A percentile compares a stretch with the other conserved stretches of the same genome.
phyloP scores from a whole-genome alignment of 2,329 filamentous ascomycete species.

The Diaporthe velutina region DNA sequence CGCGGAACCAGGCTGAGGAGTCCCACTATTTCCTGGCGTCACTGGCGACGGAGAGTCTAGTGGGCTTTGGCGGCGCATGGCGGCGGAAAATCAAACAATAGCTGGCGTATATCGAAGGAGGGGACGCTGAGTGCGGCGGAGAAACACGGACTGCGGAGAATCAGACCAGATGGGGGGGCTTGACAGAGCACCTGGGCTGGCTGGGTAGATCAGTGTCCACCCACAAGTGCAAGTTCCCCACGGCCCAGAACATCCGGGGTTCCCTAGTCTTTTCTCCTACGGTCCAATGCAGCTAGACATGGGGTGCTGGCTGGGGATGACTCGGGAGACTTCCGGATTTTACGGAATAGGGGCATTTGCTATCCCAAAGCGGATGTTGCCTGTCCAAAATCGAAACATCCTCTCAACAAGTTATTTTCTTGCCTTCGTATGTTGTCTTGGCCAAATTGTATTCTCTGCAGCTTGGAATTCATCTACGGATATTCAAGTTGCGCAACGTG shows the following conservation, averaged over 20 bases:
- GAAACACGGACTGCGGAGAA: constrained; percentile 19
- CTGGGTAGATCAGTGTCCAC: constrained; percentile 7
- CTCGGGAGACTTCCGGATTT: constrained; percentile 27
- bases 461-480: background rate
- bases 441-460: background rate
- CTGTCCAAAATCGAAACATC: background rate
- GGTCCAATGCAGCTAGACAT: constrained; percentile 21
- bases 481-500: too few species aligned
- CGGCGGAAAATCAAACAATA: background rate
- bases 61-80: background rate
- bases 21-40: constrained; percentile 3
- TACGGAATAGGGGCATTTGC: constrained; percentile 23
- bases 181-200: background rate
- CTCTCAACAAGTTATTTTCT: background rate
- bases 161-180: background rate
- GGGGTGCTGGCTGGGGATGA: constrained; percentile 18
- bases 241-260: constrained; percentile 27
- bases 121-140: constrained; percentile 4
- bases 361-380: constrained; percentile 8
- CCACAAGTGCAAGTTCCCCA: background rate
- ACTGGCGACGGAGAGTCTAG: background rate
- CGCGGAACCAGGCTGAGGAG: constrained; percentile 2
- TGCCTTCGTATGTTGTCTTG: background rate
- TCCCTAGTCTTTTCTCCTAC: constrained; percentile 1
- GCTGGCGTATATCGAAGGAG: background rate